A percentile compares a stretch with the other conserved stretches of the same genome.
Evolutionary conservation across 345 rosid species (phyloP).

Genomic region (Nasturtium officinale): DNA sequence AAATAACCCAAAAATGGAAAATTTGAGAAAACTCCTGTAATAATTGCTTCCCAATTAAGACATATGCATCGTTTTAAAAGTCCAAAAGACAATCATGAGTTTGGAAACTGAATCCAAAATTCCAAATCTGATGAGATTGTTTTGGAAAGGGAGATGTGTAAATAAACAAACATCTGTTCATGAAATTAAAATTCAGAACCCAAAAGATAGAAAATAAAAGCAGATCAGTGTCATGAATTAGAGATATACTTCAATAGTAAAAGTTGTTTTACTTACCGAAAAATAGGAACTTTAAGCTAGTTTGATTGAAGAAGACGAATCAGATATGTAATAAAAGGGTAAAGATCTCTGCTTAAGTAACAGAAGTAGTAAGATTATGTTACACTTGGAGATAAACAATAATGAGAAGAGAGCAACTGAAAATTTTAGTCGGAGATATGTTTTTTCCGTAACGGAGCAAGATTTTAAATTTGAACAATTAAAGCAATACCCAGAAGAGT

Average conservation of each 20-base stretch:
- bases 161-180: neutral
- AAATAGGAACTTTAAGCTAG: conserved; percentile 10
- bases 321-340: conserved; percentile 26
- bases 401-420: conserved; percentile 12
- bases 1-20: conserved; percentile 13
- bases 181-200: conserved; percentile 3
- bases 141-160: neutral
- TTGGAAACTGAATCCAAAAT: neutral
- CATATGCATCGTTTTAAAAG: neutral
- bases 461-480: conserved; percentile 9
- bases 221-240: conserved; percentile 16
- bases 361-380: conserved; percentile 24
- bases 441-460: conserved; percentile 17
- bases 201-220: neutral
- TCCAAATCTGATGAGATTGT: conserved; percentile 19
- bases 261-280: conserved; percentile 4
- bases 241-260: neutral
- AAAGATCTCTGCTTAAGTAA: conserved; percentile 11
- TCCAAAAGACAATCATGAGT: conserved; percentile 16
- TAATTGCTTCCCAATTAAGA: conserved; percentile 5
- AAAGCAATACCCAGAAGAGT: conserved; percentile 27
- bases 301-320: conserved; percentile 31
- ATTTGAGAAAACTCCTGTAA: conserved; percentile 1
- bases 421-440: neutral
- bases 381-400: conserved; percentile 1